Evolutionary conservation across 202 grass and related monocot species (phyloP), one percentile per base, ranked within the genome.

Genomic region (Setaria viridis): DNA sequence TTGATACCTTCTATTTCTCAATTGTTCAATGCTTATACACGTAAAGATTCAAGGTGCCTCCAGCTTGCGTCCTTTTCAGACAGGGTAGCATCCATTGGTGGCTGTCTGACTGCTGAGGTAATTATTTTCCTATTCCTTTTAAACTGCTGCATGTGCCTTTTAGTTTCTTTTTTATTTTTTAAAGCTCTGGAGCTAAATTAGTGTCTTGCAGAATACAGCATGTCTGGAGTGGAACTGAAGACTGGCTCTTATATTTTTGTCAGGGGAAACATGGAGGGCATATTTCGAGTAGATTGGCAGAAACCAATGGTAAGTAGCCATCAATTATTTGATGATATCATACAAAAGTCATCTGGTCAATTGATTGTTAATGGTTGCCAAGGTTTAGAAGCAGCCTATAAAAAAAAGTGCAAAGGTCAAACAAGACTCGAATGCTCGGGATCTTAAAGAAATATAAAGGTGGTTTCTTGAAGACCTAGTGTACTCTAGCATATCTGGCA

Each of bases 401-500:
- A 72, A 83, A 82, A 82, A 82, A 12, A 55, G 62, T 25, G 43
- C 56, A 25, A 55, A 69, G 29, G 80, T 83, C 80, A 82, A 76
- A 83, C 69, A 16, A 73, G 43, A 71, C 10, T 43, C 45, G 76
- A 64, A 82, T 73, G 58, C 67, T 84, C 5, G 14, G 66, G 30
- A 21, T 57, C 80, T 87, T 6, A 64, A 83, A 65, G 3, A 88
- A 72, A 84, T 84, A 84, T 72, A 64, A 70, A 47, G 74, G 46
- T 67, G 33, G 51, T 33, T 43, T 59, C 67, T 41, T 50, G 12
- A 65, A 65, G 19, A 65, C 2, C 80, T 51, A 83, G 33, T 5
- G 3, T 50, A 37, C 78, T 25, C 50, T 9, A 39, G 12, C 53
- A 80, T 80, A 53, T 68, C 35, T 87, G 21, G 48, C 45, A 43